These are phyloP conservation scores for Metschnikowia henanensis DNA, from an alignment of 805 yeast species.

Conservation along the genomic window DNA sequence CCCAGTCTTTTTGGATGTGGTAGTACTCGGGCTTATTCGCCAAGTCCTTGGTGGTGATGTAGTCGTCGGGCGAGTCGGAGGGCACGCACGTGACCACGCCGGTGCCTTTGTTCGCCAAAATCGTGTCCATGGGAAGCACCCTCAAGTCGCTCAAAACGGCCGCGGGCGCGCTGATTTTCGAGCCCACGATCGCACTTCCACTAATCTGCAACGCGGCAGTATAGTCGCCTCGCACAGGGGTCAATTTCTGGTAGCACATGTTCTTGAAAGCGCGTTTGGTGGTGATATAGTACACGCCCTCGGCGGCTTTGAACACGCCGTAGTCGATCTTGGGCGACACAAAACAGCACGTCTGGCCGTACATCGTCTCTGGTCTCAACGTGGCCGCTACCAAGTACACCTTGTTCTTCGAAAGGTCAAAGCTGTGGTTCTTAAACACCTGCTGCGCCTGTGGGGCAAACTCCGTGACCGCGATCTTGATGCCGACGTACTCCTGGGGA, in stretches of 20 bases:
- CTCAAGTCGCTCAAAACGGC: conserved; percentile 68
- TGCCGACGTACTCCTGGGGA: conserved; percentile 95
- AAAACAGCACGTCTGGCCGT: conserved; percentile 97
- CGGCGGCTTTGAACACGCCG: conserved; percentile 87
- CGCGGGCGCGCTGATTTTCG: conserved; percentile 83
- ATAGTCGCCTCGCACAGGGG: conserved; percentile 84
- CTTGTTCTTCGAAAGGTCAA: conserved; percentile 55
- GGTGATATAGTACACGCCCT: conserved; percentile 71
- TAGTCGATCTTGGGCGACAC: conserved; percentile 93
- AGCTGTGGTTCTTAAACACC: conserved; percentile 48
- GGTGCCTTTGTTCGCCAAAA: conserved; percentile 93
- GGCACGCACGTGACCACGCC: conserved; percentile 99
- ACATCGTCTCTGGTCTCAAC: conserved; percentile 98
- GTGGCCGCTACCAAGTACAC: conserved; percentile 93
- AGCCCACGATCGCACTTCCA: conserved; percentile 81
- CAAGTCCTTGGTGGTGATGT: conserved; percentile 79
- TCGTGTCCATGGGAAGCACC: conserved; percentile 97
- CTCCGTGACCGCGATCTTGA: conserved; percentile 75
- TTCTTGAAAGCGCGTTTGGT: conserved; percentile 96
- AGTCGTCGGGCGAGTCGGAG: conserved; percentile 98
- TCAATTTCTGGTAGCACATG: conserved; percentile 92
- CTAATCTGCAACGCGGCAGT: conserved; percentile 55
- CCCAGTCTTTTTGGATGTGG: conserved; percentile 85
- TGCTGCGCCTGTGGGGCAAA: conserved; percentile 58
- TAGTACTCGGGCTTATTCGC: conserved; percentile 89